Evolutionary conservation across 2,329 filamentous ascomycete genomes (phyloP), one percentile per base, ranked within the genome.

Genomic region (Cladosporium cucumerinum): DNA sequence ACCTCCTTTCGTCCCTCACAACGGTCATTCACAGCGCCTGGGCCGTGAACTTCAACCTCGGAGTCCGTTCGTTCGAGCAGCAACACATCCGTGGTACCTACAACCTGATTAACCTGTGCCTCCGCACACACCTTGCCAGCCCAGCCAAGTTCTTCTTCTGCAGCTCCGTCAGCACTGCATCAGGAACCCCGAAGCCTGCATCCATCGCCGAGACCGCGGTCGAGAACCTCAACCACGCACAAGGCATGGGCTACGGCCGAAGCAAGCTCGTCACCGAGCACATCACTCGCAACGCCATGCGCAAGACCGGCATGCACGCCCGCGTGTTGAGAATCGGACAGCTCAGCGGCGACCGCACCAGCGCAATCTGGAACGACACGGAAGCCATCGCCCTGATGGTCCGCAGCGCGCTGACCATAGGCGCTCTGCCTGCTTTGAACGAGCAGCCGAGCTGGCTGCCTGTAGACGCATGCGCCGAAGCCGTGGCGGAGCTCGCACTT

Each of bases 21-120:
- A 71, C 72, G 14, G 77, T 84, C 23, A 81, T 86, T 28, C 83
- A 86, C 74, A 78, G 78, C 66, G 82, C 83, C 0, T 85, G 84
- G 70, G 82, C 4, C 73, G 84, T 86, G 30, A 86, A 86, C 71
- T 86, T 86, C 76, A 85, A 84, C 71, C 78, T 85, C 68, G 75
- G 76, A 0, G 76, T 86, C 1, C 74, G 76, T 2, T 82, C 78
- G 61, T 86, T 86, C 66, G 84, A 84, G 57, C 70, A 74, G 7
- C 78, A 82, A 28, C 76, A 78, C 65, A 78, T 86, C 23, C 73
- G 70, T 2, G 82, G 81, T 0, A 77, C 80, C 1, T 71, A 72
- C 1, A 80, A 84, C 57, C 75, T 86, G 14, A 74, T 80, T 48
- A 70, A 76, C 59, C 70, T 80, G 16, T 78, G 75, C 54, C 73